Evolutionary conservation across 1,284 basidiomycete genomes (phyloP).

Genomic region (Phellinidium pouzarii): DNA sequence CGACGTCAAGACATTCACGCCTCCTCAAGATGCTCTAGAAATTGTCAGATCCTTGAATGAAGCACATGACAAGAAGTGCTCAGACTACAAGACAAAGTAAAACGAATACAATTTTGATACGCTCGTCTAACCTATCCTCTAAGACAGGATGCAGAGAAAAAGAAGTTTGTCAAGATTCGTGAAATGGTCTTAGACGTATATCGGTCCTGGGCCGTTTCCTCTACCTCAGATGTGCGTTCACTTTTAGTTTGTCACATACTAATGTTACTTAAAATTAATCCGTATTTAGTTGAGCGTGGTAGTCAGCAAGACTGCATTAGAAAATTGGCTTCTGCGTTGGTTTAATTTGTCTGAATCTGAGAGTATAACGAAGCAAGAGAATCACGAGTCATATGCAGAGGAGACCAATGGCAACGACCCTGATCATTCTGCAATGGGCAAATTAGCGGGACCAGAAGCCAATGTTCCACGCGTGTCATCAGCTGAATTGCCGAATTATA

Average conservation of each 20-base stretch:
- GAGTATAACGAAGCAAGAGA: no score
- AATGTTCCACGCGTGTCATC: background rate
- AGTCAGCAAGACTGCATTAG: slow-evolving; percentile 51
- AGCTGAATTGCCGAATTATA: slow-evolving; percentile 16
- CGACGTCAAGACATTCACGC: background rate
- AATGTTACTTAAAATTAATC: background rate
- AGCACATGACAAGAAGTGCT: slow-evolving; percentile 44
- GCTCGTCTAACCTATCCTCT: background rate
- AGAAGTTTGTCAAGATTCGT: slow-evolving; percentile 43
- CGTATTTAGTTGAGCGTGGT: slow-evolving; percentile 31
- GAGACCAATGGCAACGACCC: no score
- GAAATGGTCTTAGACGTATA: slow-evolving; percentile 55
- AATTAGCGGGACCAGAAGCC: background rate
- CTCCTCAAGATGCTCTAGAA: slow-evolving; percentile 48
- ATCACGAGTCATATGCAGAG: no score
- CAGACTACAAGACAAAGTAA: slow-evolving; percentile 44
- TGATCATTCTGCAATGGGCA: no score
- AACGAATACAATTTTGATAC: slow-evolving; percentile 19
- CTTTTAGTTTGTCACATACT: background rate
- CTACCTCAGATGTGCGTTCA: slow-evolving; percentile 41
- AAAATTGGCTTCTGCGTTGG: slow-evolving; percentile 51
- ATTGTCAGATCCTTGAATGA: slow-evolving; percentile 53
- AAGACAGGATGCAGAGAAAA: slow-evolving; percentile 40
- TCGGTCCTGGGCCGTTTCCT: slow-evolving; percentile 49
- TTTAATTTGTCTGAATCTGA: slow-evolving; percentile 23